Evolutionary conservation across 805 yeast genomes (phyloP).

Genomic region (Lachancea cidri): DNA sequence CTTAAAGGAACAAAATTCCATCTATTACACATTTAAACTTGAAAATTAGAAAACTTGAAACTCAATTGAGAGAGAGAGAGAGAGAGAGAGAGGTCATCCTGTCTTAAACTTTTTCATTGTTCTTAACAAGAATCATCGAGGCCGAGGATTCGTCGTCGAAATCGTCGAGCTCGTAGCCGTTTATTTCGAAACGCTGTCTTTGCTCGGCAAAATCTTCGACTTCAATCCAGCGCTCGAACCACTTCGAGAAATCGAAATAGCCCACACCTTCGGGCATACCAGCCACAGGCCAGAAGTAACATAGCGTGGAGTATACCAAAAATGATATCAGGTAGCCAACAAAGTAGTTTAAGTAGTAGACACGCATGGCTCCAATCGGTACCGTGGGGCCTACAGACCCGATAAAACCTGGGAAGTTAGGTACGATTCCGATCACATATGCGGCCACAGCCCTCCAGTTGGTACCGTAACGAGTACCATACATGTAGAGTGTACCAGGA

Average conservation of each 20-base stretch:
- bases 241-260: constrained; percentile 23
- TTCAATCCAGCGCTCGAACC: constrained; percentile 59
- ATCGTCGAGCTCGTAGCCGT: constrained; percentile 3
- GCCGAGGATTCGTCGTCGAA: constrained; percentile 6
- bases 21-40: too few relatives aligned
- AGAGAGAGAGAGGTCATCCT: background rate
- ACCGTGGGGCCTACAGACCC: constrained; percentile 66
- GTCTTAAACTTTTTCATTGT: constrained; percentile 3
- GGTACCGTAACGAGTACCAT: constrained; percentile 51
- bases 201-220: constrained; percentile 56
- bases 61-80: too few relatives aligned
- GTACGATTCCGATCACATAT: constrained; percentile 38
- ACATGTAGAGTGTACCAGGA: constrained; percentile 40
- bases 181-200: constrained; percentile 11
- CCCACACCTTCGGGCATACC: constrained; percentile 42
- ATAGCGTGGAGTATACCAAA: constrained; percentile 47
- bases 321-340: constrained; percentile 65
- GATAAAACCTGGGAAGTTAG: constrained; percentile 37
- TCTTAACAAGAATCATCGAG: constrained; percentile 2
- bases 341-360: constrained; percentile 71
- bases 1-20: too few relatives aligned
- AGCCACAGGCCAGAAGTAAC: constrained; percentile 47
- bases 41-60: too few relatives aligned
- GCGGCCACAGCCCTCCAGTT: constrained; percentile 81
- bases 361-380: constrained; percentile 70